Evolutionary conservation across 352 stramenopile genomes (phyloP).

Genomic region (Phytopythium montanum): DNA sequence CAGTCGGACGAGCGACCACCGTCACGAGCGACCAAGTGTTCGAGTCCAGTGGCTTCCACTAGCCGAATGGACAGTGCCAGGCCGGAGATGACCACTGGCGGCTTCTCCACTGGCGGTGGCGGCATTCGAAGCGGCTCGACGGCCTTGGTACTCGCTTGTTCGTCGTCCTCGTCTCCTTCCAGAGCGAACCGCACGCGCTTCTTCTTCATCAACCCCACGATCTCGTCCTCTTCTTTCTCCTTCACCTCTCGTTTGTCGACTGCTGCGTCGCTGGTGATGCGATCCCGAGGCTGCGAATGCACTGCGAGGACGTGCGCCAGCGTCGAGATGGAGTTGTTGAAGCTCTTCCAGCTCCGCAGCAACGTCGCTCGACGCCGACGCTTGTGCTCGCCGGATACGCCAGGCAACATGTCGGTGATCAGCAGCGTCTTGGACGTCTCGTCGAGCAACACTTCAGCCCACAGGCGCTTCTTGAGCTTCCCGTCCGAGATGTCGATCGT

Average conservation of each 20-base stretch:
- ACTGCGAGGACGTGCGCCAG: slow-evolving; percentile 50
- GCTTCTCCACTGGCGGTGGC: not conserved
- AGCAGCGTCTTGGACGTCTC: slow-evolving; percentile 78
- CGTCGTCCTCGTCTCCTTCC: slow-evolving; percentile 9
- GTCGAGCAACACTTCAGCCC: slow-evolving; percentile 74
- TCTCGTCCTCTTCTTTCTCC: slow-evolving; percentile 13
- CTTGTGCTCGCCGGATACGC: slow-evolving; percentile 66
- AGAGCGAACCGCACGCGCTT: slow-evolving; percentile 65
- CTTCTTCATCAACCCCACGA: slow-evolving; percentile 29
- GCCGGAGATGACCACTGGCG: not conserved
- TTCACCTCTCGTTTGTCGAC: not conserved
- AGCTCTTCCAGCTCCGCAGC: slow-evolving; percentile 75
- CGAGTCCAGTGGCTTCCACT: slow-evolving; percentile 43
- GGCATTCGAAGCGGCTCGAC: no score
- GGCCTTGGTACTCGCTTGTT: not conserved
- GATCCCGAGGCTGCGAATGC: slow-evolving; percentile 4
- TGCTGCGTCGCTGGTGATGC: not conserved
- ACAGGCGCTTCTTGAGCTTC: slow-evolving; percentile 57
- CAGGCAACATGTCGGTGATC: slow-evolving; percentile 78
- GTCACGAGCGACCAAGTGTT: slow-evolving; percentile 43
- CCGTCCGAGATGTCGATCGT: slow-evolving; percentile 74
- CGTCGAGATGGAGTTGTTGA: slow-evolving; percentile 65
- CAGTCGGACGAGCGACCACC: slow-evolving; percentile 37
- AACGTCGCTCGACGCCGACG: slow-evolving; percentile 59
- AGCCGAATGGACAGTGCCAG: slow-evolving; percentile 41